Percentiles rank a stretch among this genome's conserved stretches.
phyloP scores from a whole-genome alignment of 129 eudicot genomes.

The Chrysanthemum makinoi region DNA sequence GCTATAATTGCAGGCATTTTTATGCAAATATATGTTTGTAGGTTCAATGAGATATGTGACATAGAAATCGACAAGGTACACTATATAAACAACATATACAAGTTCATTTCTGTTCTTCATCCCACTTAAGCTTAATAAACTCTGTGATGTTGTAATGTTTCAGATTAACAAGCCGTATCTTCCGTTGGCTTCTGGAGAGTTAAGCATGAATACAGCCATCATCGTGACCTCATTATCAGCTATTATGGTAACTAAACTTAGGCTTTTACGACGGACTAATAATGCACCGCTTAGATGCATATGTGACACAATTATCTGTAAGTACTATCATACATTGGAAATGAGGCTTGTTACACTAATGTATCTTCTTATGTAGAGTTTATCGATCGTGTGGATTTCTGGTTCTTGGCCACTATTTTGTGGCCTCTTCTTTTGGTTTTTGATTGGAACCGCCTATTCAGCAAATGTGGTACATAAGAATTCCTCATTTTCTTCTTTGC shows the following conservation, averaged over 20 bases:
- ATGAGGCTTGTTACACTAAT: neutral
- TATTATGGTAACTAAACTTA: slow-evolving; percentile 20
- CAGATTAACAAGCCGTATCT: slow-evolving; percentile 38
- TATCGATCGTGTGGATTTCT: slow-evolving; percentile 22
- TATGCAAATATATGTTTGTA: slow-evolving; percentile 39
- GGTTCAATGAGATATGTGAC: slow-evolving; percentile 39
- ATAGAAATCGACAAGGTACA: slow-evolving; percentile 38
- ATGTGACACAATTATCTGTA: no score
- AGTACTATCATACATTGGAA: neutral
- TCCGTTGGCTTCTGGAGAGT: slow-evolving; percentile 33
- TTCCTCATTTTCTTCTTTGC: neutral
- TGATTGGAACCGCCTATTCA: slow-evolving; percentile 34
- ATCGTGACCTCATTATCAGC: slow-evolving; percentile 25
- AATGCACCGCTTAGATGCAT: neutral
- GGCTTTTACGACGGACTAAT: neutral
- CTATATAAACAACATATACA: neutral
- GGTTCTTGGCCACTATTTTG: slow-evolving; percentile 36
- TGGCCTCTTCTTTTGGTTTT: slow-evolving; percentile 32
- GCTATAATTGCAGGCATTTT: slow-evolving; percentile 32
- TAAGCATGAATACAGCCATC: slow-evolving; percentile 32
- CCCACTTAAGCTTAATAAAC: neutral
- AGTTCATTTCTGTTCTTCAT: neutral
- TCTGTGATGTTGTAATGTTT: neutral
- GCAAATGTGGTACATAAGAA: slow-evolving; percentile 28
- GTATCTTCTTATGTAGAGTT: slow-evolving; percentile 20